Base-by-base conservation (phyloP, 2,329 filamentous ascomycete genomes). In the Hypoxylon sp. region DNA sequence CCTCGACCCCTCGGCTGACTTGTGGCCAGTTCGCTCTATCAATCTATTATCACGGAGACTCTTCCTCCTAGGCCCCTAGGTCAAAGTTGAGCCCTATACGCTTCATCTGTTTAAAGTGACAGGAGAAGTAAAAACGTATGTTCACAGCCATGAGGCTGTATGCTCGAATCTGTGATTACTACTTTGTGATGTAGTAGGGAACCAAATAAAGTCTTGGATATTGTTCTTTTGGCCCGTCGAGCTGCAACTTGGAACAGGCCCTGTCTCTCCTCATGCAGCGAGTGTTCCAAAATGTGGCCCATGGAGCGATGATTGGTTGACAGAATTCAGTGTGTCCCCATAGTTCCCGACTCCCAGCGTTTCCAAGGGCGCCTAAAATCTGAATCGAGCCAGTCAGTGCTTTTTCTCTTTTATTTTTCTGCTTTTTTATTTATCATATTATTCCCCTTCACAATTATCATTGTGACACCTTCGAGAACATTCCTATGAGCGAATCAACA, bases 331-430 rank as follows among this genome's bases (percentile, higher is more conserved):
- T 63, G 71, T 68, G 69, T 71, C 73, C 69, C 67, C 73, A 70
- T 72, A 71, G 59, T 72, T 70, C 74, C 71, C 73, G 75, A 77
- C 73, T 71, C 71, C 74, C 74, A 68, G 70, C 74, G 71, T 71
- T 80, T 78, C 77, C 78, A 78, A 79, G 76, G 81, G 81, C 81
- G 81, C 78, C 75, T 83, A 81, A 70, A 70, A 53, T 61, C 55
- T 53, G 51, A 62, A 61, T 67, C 56, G 52, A 64, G 57, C 65
- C 57, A 68, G 47, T 65, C 62, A 62, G 53, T 60, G 57, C 43
- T 48, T 39, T 47, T 37, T 23, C 14, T 46, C 11, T 46, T 46
- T 34, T 46, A 25, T 21, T 8, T 23, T 9, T 43, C 32, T 19
- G 29, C 46, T 19, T 53, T 57, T 57, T 48, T 37, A 46, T 52